A percentile compares a stretch with the other conserved stretches of the same genome.
These are phyloP conservation scores for Panellus pusillus DNA, from an alignment of 768 basidiomycete species.

Conservation along the genomic window DNA sequence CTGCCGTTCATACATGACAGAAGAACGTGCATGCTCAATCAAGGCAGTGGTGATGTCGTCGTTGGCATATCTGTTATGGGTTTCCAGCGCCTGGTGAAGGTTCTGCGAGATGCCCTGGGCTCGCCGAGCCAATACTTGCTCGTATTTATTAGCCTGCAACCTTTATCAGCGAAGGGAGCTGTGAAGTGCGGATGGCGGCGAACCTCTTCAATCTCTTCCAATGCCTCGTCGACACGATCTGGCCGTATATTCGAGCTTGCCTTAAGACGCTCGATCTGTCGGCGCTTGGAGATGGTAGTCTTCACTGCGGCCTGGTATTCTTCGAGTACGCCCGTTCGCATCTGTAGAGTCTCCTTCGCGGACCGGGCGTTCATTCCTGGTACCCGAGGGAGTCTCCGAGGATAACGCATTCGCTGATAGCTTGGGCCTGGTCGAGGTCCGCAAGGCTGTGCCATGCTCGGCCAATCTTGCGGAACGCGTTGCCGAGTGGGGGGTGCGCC, in stretches of 20 bases:
- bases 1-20: conserved; percentile 90
- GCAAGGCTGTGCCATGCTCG: conserved; percentile 84
- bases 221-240: conserved; percentile 84
- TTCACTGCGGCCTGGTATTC: conserved; percentile 95
- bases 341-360: conserved; percentile 90
- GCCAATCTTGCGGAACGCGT: conserved; percentile 83
- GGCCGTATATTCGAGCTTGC: conserved; percentile 83
- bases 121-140: conserved; percentile 79
- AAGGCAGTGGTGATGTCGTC: conserved; percentile 89
- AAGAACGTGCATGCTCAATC: conserved; percentile 90
- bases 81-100: conserved; percentile 80
- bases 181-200: too few relatives aligned
- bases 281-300: conserved; percentile 86
- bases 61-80: conserved; percentile 83
- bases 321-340: conserved; percentile 88
- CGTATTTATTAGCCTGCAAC: conserved; percentile 83
- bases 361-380: conserved; percentile 95
- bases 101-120: conserved; percentile 94
- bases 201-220: conserved; percentile 93
- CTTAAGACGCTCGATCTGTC: conserved; percentile 87
- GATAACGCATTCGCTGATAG: conserved; percentile 92
- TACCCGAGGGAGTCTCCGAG: conserved; percentile 96
- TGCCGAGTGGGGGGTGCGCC: conserved; percentile 78
- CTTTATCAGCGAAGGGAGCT: not conserved
- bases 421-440: conserved; percentile 87